Evolutionary conservation across 2,329 filamentous ascomycete species (phyloP).

Genomic region (Trichoderma sp.): DNA sequence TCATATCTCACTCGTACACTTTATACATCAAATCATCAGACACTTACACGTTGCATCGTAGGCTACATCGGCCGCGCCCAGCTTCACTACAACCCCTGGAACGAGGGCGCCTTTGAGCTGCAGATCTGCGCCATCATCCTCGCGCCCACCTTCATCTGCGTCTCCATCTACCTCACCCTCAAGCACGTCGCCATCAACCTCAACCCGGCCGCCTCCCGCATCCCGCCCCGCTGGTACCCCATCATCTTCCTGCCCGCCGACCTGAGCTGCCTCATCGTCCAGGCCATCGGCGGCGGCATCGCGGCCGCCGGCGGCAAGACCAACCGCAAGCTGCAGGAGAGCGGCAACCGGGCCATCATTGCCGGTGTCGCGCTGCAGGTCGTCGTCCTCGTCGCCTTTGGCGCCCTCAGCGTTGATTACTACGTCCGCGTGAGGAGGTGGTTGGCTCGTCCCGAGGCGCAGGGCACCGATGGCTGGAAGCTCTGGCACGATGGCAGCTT

Average conservation of each 20-base stretch:
- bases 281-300: slow-evolving; percentile 60
- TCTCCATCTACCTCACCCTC: slow-evolving; percentile 65
- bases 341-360: slow-evolving; percentile 56
- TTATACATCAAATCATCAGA: neutral
- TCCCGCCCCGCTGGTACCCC: slow-evolving; percentile 56
- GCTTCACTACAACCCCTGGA: slow-evolving; percentile 58
- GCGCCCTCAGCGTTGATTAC: slow-evolving; percentile 50
- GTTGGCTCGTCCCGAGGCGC: slow-evolving; percentile 40
- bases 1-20: neutral
- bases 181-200: slow-evolving; percentile 59
- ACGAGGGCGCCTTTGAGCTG: slow-evolving; percentile 56
- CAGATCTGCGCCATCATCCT: slow-evolving; percentile 63
- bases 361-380: slow-evolving; percentile 59
- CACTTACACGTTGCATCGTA: slow-evolving; percentile 31
- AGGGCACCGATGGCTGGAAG: slow-evolving; percentile 35
- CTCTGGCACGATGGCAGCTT: slow-evolving; percentile 51
- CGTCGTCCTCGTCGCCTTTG: slow-evolving; percentile 52
- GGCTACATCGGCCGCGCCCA: slow-evolving; percentile 58
- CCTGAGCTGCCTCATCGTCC: slow-evolving; percentile 59
- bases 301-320: slow-evolving; percentile 51
- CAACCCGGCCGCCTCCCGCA: slow-evolving; percentile 52
- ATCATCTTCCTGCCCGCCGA: slow-evolving; percentile 63
- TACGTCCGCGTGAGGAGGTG: slow-evolving; percentile 46
- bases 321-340: slow-evolving; percentile 45
- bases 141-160: slow-evolving; percentile 62